A percentile compares a stretch with the other conserved stretches of the same genome.
Conservation (phyloP, 2,329 filamentous ascomycete genomes). For the Kalaharituber pfeilii region DNA sequence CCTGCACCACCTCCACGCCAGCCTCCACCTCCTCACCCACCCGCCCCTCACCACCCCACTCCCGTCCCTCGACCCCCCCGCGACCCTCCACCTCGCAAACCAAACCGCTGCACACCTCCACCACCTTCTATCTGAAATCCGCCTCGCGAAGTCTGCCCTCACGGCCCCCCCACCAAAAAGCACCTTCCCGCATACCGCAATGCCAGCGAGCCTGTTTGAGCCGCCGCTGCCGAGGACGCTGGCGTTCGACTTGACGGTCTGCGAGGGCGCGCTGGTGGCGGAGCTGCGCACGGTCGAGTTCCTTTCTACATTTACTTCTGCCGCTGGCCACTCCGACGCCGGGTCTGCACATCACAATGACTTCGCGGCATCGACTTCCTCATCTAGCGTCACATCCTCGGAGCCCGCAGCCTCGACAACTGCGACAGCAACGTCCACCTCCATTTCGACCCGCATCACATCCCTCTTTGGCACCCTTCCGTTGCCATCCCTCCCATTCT, state of each 20-base stretch:
- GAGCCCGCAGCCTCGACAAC: neutral
- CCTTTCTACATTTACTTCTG: neutral
- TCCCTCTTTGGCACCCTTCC: neutral
- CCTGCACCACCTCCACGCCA: constrained; percentile 21
- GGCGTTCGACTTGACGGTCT: constrained; percentile 55
- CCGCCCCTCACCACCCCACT: constrained; percentile 34
- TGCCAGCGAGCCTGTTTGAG: constrained; percentile 34
- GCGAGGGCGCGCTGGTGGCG: constrained; percentile 52
- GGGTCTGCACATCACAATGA: neutral
- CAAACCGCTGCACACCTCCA: neutral
- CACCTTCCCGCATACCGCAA: constrained; percentile 24
- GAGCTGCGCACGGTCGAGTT: constrained; percentile 54
- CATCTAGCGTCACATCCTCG: constrained; percentile 10
- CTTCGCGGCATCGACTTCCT: neutral
- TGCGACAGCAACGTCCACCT: neutral
- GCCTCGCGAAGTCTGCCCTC: constrained; percentile 11
- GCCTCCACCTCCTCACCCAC: constrained; percentile 32
- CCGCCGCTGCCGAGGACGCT: constrained; percentile 47
- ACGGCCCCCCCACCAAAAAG: constrained; percentile 22
- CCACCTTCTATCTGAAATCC: constrained; percentile 5
- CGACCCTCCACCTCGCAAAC: constrained; percentile 7
- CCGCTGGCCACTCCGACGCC: too few species aligned
- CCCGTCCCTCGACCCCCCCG: constrained; percentile 32
- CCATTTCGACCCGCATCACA: neutral
- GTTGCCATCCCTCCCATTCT: neutral